Evolutionary conservation across 2,329 filamentous ascomycete genomes (phyloP), one percentile per base, ranked within the genome.

Genomic region (Aspergillus hiratsukae): DNA sequence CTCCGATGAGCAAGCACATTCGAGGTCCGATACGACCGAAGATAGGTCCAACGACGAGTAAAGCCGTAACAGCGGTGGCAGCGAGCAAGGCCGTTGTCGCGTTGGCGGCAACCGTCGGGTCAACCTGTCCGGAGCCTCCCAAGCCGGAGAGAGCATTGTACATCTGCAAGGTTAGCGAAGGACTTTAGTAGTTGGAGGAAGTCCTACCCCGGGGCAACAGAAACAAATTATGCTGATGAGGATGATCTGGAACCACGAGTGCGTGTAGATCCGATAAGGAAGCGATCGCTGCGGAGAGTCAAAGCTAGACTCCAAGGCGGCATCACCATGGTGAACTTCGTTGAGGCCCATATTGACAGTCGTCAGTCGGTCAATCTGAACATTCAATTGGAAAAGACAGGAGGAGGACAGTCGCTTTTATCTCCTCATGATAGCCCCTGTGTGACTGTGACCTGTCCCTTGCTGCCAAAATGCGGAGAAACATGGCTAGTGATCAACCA

Each of bases 221-320:
- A 80, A 80, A 60, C 76, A 80, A 52, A 81, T 80, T 51, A 80
- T 69, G 64, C 76, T 77, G 55, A 80, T 80, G 51, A 80, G 68
- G 2, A 77, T 27, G 49, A 80, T 78, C 63, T 81, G 78, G 45
- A 76, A 75, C 78, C 78, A 81, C 14, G 75, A 74, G 58, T 79
- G 68, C 6, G 73, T 68, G 61, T 77, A 78, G 51, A 78, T 52
- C 10, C 58, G 61, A 49, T 62, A 58, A 11, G 62, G 14, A 11
- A 52, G 52, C 14, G 66, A 67, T 2, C 52, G 54, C 5, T 57
- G 25, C 10, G 25, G 31, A 40, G 49, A 49, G 14, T 57, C 46
- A 63, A 59, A 9, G 64, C 52, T 54, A 61, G 58, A 14, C 61
- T 66, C 48, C 54, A 60, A 28, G 49, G 56, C 53, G 28, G 48